These are phyloP conservation scores for Neopestalotiopsis clavispora DNA, from an alignment of 2,329 filamentous ascomycete genomes.

Conservation along the genomic window DNA sequence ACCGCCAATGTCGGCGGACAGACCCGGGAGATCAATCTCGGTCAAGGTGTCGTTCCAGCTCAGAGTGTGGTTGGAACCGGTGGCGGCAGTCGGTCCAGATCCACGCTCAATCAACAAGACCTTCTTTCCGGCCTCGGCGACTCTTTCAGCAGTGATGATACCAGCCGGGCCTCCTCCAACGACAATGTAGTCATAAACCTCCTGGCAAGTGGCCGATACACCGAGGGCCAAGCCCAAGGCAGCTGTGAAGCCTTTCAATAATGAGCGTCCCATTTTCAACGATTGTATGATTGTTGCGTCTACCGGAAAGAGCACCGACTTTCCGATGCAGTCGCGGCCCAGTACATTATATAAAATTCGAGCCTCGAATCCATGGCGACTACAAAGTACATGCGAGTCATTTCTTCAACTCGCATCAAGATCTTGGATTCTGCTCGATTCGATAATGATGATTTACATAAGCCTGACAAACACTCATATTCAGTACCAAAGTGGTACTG, in stretches of 20 bases:
- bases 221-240: conserved; percentile 15
- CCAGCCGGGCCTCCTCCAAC: conserved; percentile 32
- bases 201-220: conserved; percentile 12
- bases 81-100: conserved; percentile 21
- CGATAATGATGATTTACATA: conserved; percentile 3
- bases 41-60: conserved; percentile 33
- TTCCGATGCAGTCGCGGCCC: neutral
- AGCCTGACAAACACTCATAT: conserved; percentile 8
- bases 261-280: conserved; percentile 8
- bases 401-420: neutral
- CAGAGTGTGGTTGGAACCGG: conserved; percentile 24
- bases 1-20: conserved; percentile 20
- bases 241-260: conserved; percentile 15
- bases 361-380: neutral
- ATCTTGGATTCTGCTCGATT: neutral
- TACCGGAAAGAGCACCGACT: neutral
- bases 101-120: conserved; percentile 21
- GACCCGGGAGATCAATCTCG: conserved; percentile 27
- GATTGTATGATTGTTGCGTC: neutral
- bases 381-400: neutral
- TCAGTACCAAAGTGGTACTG: neutral
- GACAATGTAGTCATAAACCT: conserved; percentile 36
- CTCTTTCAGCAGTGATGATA: conserved; percentile 17
- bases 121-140: conserved; percentile 13
- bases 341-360: neutral